A percentile compares a stretch with the other conserved stretches of the same genome.
Evolutionary conservation across 345 rosid species (phyloP).

Genomic region (Physaria fendleri): DNA sequence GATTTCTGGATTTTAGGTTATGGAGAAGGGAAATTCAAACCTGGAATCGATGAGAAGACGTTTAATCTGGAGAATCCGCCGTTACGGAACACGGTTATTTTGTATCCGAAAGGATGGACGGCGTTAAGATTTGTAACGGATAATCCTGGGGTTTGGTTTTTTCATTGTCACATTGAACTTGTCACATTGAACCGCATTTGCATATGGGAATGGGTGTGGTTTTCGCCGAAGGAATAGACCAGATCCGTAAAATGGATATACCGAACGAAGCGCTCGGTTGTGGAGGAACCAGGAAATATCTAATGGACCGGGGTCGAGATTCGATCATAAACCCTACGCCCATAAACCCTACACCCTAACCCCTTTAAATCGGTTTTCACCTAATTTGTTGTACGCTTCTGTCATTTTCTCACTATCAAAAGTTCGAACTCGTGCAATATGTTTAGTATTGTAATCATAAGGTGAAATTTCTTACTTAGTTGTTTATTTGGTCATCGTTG

Average conservation of each 20-base stretch:
- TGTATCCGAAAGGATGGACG: slow-evolving; percentile 83
- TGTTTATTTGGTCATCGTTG: too few species aligned
- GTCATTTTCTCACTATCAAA: too few species aligned
- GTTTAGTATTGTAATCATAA: too few species aligned
- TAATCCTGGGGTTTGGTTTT: slow-evolving; percentile 94
- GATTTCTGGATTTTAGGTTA: slow-evolving; percentile 80
- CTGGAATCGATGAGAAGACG: slow-evolving; percentile 26
- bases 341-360: too few species aligned
- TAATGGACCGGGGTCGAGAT: slow-evolving; percentile 13
- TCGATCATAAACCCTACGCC: too few species aligned
- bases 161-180: slow-evolving; percentile 85
- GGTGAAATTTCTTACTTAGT: too few species aligned
- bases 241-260: slow-evolving; percentile 30
- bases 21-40: slow-evolving; percentile 55
- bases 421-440: too few species aligned
- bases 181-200: slow-evolving; percentile 90
- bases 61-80: slow-evolving; percentile 68
- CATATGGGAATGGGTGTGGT: slow-evolving; percentile 94
- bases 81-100: slow-evolving; percentile 46
- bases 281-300: slow-evolving; percentile 35
- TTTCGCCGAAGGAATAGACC: slow-evolving; percentile 50
- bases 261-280: slow-evolving; percentile 48
- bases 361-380: too few species aligned
- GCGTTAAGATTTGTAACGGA: slow-evolving; percentile 70
- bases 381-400: too few species aligned